Evolutionary conservation across 768 basidiomycete species (phyloP).

Genomic region (Leucosporidium scottii): DNA sequence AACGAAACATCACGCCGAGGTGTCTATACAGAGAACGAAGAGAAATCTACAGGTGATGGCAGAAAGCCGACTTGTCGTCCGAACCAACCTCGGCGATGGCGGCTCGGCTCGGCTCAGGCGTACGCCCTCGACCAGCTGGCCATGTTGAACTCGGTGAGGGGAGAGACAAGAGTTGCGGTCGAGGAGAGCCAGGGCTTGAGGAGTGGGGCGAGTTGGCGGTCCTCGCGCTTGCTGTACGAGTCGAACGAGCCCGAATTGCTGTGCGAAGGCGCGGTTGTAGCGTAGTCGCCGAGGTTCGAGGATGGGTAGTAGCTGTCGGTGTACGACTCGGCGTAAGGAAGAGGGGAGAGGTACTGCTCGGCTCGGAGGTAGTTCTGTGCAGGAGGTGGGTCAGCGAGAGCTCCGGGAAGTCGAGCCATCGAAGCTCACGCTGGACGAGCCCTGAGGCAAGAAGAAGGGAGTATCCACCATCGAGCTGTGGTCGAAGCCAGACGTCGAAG

Average conservation of each 20-base stretch:
- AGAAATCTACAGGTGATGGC: no score
- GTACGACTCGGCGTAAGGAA: not conserved
- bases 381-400: not conserved
- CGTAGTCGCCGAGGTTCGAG: not conserved
- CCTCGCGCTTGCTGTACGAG: no score
- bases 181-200: not conserved
- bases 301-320: not conserved
- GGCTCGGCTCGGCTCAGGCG: no score
- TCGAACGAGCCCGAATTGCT: no score
- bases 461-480: not conserved
- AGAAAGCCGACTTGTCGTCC: no score
- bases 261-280: not conserved
- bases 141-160: no score
- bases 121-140: no score
- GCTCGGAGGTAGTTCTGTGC: not conserved
- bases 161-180: no score
- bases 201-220: not conserved
- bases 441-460: not conserved
- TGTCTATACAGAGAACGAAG: no score
- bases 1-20: no score
- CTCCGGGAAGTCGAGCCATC: not conserved
- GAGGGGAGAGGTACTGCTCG: conserved; percentile 1
- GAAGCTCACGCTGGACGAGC: not conserved
- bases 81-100: no score
- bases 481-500: not conserved